Evolutionary conservation across 352 stramenopile genomes (phyloP), one percentile per base, ranked within the genome.

Genomic region (Pythium monospermum): DNA sequence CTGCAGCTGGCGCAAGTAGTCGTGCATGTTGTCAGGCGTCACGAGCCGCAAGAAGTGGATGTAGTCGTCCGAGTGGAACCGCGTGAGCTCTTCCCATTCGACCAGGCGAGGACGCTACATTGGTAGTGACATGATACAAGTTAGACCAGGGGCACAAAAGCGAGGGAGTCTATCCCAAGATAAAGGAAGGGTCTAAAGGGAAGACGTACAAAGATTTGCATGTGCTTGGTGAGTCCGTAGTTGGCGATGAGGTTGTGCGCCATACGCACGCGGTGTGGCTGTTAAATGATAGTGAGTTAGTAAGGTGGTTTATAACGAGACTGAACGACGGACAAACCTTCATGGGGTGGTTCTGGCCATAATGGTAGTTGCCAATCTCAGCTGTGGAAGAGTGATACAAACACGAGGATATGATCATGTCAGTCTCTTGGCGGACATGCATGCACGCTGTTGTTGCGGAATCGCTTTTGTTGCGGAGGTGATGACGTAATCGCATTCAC

Each of bases 51-150:
- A 59, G 61, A 99, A 99, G 61, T 99, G 98, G 64, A 99, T 98
- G 85, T 99, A 99, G 74, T 99, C 97, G 65, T 99, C 96, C 49
- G 91, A 97, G 76, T 99, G 97, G 68, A 99, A 99, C 40, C 95
- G 86, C 26, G 96, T 99, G 78, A 99, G 96, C 54, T 98, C 94
- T 33, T 88, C 94, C 66, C 89, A 95, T 27, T 89, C 94, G n/a
- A 98, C 87, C 11, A 98, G 90, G 31, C 92, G 91, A 30, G 97
- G 97, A n/a, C 84, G 79, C 83, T 95, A n/a, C n/a, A n/a, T n/a
- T n/a, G n/a, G n/a, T n/a, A n/a, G n/a, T n/a, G n/a, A n/a, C n/a
- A n/a, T n/a, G n/a, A n/a, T n/a, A n/a, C n/a, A n/a, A n/a, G n/a
- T n/a, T n/a, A n/a, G n/a, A n/a, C n/a, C n/a, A n/a, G n/a, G n/a